phyloP scores from a whole-genome alignment of 2,329 filamentous ascomycete species.

The Tolypocladium endophyticum region DNA sequence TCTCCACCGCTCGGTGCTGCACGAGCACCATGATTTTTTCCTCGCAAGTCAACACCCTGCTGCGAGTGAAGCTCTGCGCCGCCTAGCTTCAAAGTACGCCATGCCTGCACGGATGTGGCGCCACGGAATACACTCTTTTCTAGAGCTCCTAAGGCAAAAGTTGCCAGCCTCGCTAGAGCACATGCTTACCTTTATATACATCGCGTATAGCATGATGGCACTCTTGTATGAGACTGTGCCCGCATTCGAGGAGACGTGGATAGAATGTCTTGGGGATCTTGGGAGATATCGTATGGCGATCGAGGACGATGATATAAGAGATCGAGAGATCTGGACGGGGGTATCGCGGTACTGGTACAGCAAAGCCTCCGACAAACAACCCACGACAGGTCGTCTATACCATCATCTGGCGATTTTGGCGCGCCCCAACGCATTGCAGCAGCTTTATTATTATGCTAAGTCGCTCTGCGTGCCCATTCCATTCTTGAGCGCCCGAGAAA shows the following conservation, averaged over 20 bases:
- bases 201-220: constrained; percentile 85
- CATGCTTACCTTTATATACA: constrained; percentile 84
- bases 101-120: constrained; percentile 96
- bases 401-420: constrained; percentile 80
- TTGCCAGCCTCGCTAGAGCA: constrained; percentile 72
- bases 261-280: constrained; percentile 83
- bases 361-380: constrained; percentile 66
- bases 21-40: constrained; percentile 82
- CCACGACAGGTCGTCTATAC: constrained; percentile 68
- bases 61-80: constrained; percentile 54
- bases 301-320: constrained; percentile 66
- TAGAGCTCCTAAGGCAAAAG: constrained; percentile 65
- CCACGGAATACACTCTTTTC: constrained; percentile 77
- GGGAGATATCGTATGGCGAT: constrained; percentile 82
- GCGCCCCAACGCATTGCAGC: constrained; percentile 56
- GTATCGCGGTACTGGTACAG: constrained; percentile 79
- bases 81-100: constrained; percentile 67
- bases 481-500: constrained; percentile 59
- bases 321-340: constrained; percentile 71
- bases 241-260: constrained; percentile 79
- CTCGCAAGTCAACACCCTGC: constrained; percentile 79
- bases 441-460: constrained; percentile 64
- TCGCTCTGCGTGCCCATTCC: constrained; percentile 57
- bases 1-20: constrained; percentile 67
- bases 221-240: constrained; percentile 78